These are phyloP conservation scores for Inga laurina DNA, from an alignment of 306 rosid genomes.

Conservation along the genomic window DNA sequence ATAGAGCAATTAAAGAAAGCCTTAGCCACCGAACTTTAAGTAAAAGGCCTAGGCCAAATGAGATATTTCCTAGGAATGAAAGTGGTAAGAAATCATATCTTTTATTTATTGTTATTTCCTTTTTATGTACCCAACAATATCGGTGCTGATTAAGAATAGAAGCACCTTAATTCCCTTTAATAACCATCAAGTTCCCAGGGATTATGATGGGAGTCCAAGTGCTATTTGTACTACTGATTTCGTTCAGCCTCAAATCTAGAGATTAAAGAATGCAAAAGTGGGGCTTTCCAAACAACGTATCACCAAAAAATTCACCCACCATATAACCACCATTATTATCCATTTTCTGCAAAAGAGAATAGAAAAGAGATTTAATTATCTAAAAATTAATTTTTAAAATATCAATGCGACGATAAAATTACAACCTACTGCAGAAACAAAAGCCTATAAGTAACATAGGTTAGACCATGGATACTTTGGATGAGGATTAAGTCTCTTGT, in stretches of 20 bases:
- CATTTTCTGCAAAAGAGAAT: conserved; percentile 42
- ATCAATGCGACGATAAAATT: not conserved
- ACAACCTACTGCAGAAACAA: not conserved
- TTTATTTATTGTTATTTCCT: too few relatives aligned
- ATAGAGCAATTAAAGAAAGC: too few relatives aligned
- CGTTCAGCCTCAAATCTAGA: conserved; percentile 8
- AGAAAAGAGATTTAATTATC: not conserved
- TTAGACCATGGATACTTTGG: not conserved
- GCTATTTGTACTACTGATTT: not conserved
- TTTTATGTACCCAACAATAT: too few relatives aligned
- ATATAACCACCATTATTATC: conserved; percentile 15
- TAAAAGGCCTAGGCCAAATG: too few relatives aligned
- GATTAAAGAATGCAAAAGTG: not conserved
- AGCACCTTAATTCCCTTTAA: too few relatives aligned
- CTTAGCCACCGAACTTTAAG: too few relatives aligned
- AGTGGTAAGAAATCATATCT: too few relatives aligned
- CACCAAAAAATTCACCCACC: conserved; percentile 18
- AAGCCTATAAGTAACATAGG: not conserved
- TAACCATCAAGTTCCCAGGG: too few relatives aligned
- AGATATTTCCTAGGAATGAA: too few relatives aligned
- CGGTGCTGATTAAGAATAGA: too few relatives aligned
- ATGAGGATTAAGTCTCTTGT: not conserved
- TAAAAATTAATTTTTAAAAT: not conserved
- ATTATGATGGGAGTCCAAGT: too few relatives aligned
- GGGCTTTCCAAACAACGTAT: conserved; percentile 3